These are phyloP conservation scores for Deakozyma indianensis DNA, from an alignment of 805 yeast species.

Conservation along the genomic window DNA sequence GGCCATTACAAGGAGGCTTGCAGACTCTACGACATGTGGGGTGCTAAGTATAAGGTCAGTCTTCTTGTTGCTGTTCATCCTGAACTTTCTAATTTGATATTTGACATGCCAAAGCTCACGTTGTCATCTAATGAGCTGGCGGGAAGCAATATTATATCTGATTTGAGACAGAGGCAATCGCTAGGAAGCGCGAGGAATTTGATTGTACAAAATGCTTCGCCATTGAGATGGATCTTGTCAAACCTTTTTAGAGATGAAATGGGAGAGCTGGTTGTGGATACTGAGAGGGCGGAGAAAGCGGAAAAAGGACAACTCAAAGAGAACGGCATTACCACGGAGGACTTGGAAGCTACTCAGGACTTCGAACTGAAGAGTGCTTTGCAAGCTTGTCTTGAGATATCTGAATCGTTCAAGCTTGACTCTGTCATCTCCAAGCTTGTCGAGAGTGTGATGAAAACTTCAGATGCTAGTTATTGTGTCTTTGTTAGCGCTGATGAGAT, in stretches of 20 bases:
- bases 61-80: slow-evolving; percentile 17
- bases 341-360: slow-evolving; percentile 2
- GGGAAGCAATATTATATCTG: slow-evolving; percentile 15
- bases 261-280: neutral
- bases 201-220: slow-evolving; percentile 12
- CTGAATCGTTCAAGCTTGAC: slow-evolving; percentile 29
- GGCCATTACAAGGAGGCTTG: slow-evolving; percentile 25
- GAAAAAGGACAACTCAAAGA: neutral
- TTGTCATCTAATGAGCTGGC: slow-evolving; percentile 19
- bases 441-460: slow-evolving; percentile 25
- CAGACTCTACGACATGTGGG: slow-evolving; percentile 12
- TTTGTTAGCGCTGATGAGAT: slow-evolving; percentile 19
- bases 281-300: neutral
- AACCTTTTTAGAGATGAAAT: slow-evolving; percentile 15
- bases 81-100: slow-evolving; percentile 18
- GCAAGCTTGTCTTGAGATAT: slow-evolving; percentile 33
- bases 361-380: slow-evolving; percentile 24
- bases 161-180: slow-evolving; percentile 11
- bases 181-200: slow-evolving; percentile 4
- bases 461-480: slow-evolving; percentile 25
- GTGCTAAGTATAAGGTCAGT: slow-evolving; percentile 12
- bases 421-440: slow-evolving; percentile 26
- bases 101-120: slow-evolving; percentile 17
- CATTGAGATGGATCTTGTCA: slow-evolving; percentile 18
- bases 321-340: neutral